Evolutionary conservation across 2,329 filamentous ascomycete species (phyloP).

Genomic region (Lithohypha guttulata): DNA sequence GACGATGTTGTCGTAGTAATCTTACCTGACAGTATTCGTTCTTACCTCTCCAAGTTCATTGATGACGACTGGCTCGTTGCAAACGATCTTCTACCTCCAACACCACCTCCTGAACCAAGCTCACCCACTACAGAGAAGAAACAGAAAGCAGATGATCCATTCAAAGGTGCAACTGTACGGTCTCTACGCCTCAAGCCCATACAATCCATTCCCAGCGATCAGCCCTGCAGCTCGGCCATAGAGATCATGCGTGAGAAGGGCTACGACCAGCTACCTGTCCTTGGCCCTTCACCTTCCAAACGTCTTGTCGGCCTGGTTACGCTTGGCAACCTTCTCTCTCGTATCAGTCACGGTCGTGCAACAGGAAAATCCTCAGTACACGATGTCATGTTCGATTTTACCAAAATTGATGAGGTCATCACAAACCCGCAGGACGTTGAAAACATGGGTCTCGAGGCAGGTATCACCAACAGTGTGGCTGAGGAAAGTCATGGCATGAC

Average conservation of each 20-base stretch:
- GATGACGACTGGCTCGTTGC: slow-evolving; percentile 98
- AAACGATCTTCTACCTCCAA: slow-evolving; percentile 73
- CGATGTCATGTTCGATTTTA: slow-evolving; percentile 96
- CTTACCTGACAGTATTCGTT: slow-evolving; percentile 89
- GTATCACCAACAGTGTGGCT: slow-evolving; percentile 7
- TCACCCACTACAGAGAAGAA: slow-evolving; percentile 24
- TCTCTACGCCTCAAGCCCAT: slow-evolving; percentile 86
- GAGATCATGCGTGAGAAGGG: slow-evolving; percentile 98
- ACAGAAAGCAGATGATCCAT: slow-evolving; percentile 50
- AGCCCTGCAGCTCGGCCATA: slow-evolving; percentile 73
- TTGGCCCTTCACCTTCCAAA: slow-evolving; percentile 50
- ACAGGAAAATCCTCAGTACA: slow-evolving; percentile 61
- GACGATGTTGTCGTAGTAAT: slow-evolving; percentile 85
- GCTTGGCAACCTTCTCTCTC: slow-evolving; percentile 84
- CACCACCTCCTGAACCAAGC: slow-evolving; percentile 35
- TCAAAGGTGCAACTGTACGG: slow-evolving; percentile 66
- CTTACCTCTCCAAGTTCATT: slow-evolving; percentile 95
- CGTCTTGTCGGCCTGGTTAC: slow-evolving; percentile 87
- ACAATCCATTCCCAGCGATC: slow-evolving; percentile 64
- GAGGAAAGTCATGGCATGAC: slow-evolving; percentile 20
- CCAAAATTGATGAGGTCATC: slow-evolving; percentile 73
- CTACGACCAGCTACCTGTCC: slow-evolving; percentile 93
- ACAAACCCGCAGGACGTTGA: slow-evolving; percentile 66
- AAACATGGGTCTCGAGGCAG: slow-evolving; percentile 6
- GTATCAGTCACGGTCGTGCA: slow-evolving; percentile 75